Evolutionary conservation across 345 rosid species (phyloP).

Genomic region (Carallia brachiata): DNA sequence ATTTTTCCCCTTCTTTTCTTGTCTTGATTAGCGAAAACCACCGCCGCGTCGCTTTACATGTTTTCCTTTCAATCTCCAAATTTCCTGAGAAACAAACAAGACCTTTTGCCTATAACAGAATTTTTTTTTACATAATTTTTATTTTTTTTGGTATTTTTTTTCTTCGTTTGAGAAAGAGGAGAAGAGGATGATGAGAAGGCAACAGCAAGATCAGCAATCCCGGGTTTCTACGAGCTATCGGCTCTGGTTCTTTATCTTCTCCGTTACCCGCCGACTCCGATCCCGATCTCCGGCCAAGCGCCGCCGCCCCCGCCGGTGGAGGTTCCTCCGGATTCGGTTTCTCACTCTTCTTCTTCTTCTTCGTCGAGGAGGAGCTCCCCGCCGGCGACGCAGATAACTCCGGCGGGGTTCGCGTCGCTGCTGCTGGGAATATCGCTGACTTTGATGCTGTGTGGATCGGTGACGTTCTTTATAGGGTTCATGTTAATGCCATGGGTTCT

Average conservation of each 20-base stretch:
- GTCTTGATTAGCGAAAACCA: not conserved
- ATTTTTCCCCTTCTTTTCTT: too few species aligned
- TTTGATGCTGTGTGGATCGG: slow-evolving; percentile 86
- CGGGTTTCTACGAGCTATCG: slow-evolving; percentile 65
- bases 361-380: slow-evolving; percentile 22
- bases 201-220: slow-evolving; percentile 53
- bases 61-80: slow-evolving; percentile 7
- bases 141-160: not conserved
- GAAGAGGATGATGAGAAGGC: slow-evolving; percentile 43
- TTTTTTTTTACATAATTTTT: not conserved
- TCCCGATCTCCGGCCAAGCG: slow-evolving; percentile 36
- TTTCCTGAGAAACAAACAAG: slow-evolving; percentile 41
- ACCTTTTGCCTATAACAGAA: slow-evolving; percentile 8
- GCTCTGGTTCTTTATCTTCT: slow-evolving; percentile 57
- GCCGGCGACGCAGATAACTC: slow-evolving; percentile 51
- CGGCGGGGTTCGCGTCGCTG: slow-evolving; percentile 82
- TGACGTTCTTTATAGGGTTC: slow-evolving; percentile 89
- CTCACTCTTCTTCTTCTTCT: not conserved
- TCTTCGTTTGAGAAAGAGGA: not conserved
- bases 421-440: slow-evolving; percentile 76
- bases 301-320: slow-evolving; percentile 2
- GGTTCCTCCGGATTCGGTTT: slow-evolving; percentile 12
- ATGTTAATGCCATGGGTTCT: slow-evolving; percentile 94
- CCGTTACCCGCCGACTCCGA: slow-evolving; percentile 53
- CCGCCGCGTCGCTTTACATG: slow-evolving; percentile 16